Evolutionary conservation across 768 basidiomycete genomes (phyloP).

Genomic region (Auriscalpium orientale): DNA sequence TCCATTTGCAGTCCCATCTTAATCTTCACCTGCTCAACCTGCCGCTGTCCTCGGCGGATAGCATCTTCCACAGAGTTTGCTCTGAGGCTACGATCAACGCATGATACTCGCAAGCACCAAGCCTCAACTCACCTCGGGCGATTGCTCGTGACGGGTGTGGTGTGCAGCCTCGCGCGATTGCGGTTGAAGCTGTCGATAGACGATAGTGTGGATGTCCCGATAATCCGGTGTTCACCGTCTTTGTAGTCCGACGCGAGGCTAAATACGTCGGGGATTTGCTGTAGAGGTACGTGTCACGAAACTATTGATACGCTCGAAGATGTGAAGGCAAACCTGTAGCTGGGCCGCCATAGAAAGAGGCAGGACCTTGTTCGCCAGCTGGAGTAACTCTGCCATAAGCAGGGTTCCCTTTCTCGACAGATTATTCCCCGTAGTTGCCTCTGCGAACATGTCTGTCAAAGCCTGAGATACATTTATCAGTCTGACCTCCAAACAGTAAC

Average conservation of each 20-base stretch:
- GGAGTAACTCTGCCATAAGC: slow-evolving; percentile 85
- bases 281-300: slow-evolving; percentile 1
- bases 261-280: slow-evolving; percentile 85
- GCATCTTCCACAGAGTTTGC: slow-evolving; percentile 83
- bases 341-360: slow-evolving; percentile 76
- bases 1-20: slow-evolving; percentile 94
- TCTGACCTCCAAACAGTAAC: not conserved
- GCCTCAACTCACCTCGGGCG: slow-evolving; percentile 51
- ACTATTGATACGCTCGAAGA: not conserved
- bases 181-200: slow-evolving; percentile 91
- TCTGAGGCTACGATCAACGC: slow-evolving; percentile 26
- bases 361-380: slow-evolving; percentile 80
- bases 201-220: slow-evolving; percentile 78
- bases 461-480: slow-evolving; percentile 43
- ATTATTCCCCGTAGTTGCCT: slow-evolving; percentile 60
- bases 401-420: slow-evolving; percentile 86
- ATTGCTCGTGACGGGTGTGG: slow-evolving; percentile 39
- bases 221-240: slow-evolving; percentile 68
- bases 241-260: slow-evolving; percentile 74
- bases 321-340: slow-evolving; percentile 54
- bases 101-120: not conserved
- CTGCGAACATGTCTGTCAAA: slow-evolving; percentile 77
- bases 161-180: slow-evolving; percentile 69
- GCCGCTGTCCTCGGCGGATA: slow-evolving; percentile 79
- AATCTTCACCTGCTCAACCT: slow-evolving; percentile 84